Evolutionary conservation across 257 asterid species (phyloP), one percentile per base, ranked within the genome.

Genomic region (Nicotiana tomentosiformis): DNA sequence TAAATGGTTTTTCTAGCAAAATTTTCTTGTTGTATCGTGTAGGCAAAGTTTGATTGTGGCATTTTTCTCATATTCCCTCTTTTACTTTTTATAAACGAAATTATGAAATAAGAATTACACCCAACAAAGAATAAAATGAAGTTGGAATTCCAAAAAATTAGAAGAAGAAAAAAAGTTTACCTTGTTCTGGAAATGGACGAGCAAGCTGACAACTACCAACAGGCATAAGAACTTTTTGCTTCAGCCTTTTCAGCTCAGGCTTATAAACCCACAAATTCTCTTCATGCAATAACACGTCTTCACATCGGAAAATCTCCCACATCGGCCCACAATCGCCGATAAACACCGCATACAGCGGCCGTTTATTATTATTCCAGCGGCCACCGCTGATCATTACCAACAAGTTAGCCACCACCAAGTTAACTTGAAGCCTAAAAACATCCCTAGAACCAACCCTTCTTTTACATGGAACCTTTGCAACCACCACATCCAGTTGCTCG

Each of bases 271-370:
- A 80, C 66, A 83, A 83, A 83, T 86, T 65, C 5, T 89, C 92
- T 51, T 80, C 88, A 55, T 85, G 77, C 87, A 88, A 88, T 78
- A 93, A 57, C n/a, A 95, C 74, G 78, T 93, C 97, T 88, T 95
- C 95, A 89, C 98, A 95, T 58, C 88, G 84, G 69, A 95, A 95
- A 4, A 93, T 86, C 87, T 93, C 98, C 94, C 89, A 84, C 98
- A 95, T 92, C 0, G 97, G 93, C 3, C 83, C 89, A 86, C 94
- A 88, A 51, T 88, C 58, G 15, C 96, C 97, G 49, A 91, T n/a
- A 83, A 93, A 92, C 86, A 91, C 94, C 15, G 83, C 94, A 77
- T 78, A 90, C 16, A 86, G 80, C 3, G 85, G 82, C 1, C 84
- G 68, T 58, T 62, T 33, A 16, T 78, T 68, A 18, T 81, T 68